These are phyloP conservation scores for Penicillium subrubescens DNA, from an alignment of 495 filamentous ascomycete genomes.

Conservation along the genomic window DNA sequence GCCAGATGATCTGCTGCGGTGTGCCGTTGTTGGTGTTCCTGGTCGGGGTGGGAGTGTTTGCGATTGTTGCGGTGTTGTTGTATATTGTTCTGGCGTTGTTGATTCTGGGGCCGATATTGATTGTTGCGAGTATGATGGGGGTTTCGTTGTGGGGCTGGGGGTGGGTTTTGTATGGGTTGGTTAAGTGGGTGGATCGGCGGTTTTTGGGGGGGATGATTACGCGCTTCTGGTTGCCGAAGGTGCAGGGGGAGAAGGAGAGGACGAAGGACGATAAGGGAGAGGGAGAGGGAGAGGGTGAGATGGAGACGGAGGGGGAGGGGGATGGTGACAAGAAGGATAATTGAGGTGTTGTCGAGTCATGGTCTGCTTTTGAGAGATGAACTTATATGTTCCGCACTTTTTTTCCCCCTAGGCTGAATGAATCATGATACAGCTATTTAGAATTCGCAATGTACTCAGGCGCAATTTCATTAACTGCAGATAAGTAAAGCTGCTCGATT, in stretches of 20 bases:
- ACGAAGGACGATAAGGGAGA: background rate
- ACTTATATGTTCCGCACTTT: background rate
- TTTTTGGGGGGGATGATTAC: conserved; percentile 39
- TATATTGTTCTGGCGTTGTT: conserved; percentile 40
- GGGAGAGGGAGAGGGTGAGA: background rate
- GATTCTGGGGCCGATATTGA: conserved; percentile 39
- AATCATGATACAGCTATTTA: background rate
- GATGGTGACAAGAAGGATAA: conserved; percentile 18
- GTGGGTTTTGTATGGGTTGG: conserved; percentile 42
- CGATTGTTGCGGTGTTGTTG: conserved; percentile 36
- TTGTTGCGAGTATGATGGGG: conserved; percentile 42
- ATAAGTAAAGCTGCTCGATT: background rate
- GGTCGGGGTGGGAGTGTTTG: conserved; percentile 39
- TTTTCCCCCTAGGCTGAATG: background rate
- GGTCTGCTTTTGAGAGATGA: background rate
- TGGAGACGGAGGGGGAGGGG: background rate
- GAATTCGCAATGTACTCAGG: background rate
- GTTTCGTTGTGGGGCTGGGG: conserved; percentile 45
- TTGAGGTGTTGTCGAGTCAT: conserved; percentile 2
- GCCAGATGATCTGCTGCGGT: conserved; percentile 42
- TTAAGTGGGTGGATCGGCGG: conserved; percentile 38
- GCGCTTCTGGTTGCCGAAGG: conserved; percentile 32
- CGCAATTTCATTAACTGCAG: background rate
- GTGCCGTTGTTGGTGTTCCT: conserved; percentile 41
- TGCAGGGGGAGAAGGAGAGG: conserved; percentile 6